phyloP scores from a whole-genome alignment of 768 basidiomycete genomes.

The Pulveroboletus ravenelii region DNA sequence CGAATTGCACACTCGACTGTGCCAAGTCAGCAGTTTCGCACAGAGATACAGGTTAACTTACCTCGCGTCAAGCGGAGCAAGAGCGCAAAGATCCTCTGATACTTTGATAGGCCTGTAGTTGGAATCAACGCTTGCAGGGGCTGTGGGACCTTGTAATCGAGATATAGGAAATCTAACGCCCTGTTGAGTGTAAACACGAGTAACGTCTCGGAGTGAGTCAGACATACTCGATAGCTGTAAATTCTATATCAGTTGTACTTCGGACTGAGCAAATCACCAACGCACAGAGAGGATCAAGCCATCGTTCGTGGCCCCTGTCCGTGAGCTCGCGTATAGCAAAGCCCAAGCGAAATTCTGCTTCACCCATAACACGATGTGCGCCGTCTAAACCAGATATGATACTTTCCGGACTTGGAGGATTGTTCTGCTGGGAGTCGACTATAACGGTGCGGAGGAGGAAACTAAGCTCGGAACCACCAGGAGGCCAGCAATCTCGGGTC shows the following conservation, averaged over 20 bases:
- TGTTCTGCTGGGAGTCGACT: conserved; percentile 64
- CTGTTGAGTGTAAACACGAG: conserved; percentile 34
- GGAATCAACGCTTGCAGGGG: conserved; percentile 73
- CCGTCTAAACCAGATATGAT: conserved; percentile 29
- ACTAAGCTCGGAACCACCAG: conserved; percentile 78
- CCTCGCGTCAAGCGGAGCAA: conserved; percentile 77
- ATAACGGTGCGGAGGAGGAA: conserved; percentile 82
- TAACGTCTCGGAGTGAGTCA: not conserved
- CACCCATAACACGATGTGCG: conserved; percentile 40
- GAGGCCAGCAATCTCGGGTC: conserved; percentile 78
- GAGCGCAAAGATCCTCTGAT: conserved; percentile 79
- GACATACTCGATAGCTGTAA: conserved; percentile 22
- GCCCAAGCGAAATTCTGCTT: conserved; percentile 72
- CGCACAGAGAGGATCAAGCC: conserved; percentile 81
- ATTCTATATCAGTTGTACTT: conserved; percentile 3
- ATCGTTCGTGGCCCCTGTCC: conserved; percentile 63
- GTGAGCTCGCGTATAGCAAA: conserved; percentile 78
- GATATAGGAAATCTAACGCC: conserved; percentile 84
- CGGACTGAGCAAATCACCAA: conserved; percentile 11
- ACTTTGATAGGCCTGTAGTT: conserved; percentile 69
- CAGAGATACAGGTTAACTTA: conserved; percentile 25
- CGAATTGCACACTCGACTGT: conserved; percentile 65
- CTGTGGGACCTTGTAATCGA: conserved; percentile 86
- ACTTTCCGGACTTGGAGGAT: conserved; percentile 12
- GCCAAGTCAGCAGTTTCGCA: conserved; percentile 1